Evolutionary conservation across 345 rosid genomes (phyloP), one percentile per base, ranked within the genome.

Genomic region (Bruguiera parviflora): DNA sequence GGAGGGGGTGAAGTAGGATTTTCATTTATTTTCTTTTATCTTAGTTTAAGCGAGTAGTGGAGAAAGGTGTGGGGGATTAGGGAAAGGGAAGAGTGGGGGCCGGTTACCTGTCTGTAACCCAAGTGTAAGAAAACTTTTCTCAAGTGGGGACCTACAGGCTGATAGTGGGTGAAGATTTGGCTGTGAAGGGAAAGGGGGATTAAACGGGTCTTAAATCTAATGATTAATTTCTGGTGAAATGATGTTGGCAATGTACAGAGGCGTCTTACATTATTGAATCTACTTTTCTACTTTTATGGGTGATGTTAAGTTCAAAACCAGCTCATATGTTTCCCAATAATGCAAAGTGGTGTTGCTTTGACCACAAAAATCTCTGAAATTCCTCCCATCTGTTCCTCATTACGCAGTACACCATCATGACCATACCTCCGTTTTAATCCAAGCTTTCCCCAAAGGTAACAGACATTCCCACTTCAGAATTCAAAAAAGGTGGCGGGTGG

Each of bases 321-420:
- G 71, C 81, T 73, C 76, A 66, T 56, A 58, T 82, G 79, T 65
- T 64, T 84, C 53, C 72, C 81, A 76, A 74, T 77, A 73, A 73
- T 80, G 75, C 68, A 65, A 61, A 78, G 75, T 69, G 49, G 20
- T 11, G 31, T 51, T 4, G 64, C 72, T 82, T 84, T 80, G 78
- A 74, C 79, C 81, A 67, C 55, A 72, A 70, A 43, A 24, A 73
- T 33, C 43, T 49, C 68, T 66, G 66, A 51, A 66, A 64, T 63
- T 52, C 39, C 56, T 22, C 61, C 78, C 60, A 64, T 64, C 58
- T 77, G 66, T 70, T 70, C 61, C 71, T 65, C 68, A 51, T 21
- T 33, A 29, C 61, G 73, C 70, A 65, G 66, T 70, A 47, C 78
- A 81, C 77, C 73, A 77, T 80, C 80, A 80, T 82, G 73, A 47